Conservation (phyloP, 2,329 filamentous ascomycete species). For the Aureobasidium sp. region DNA sequence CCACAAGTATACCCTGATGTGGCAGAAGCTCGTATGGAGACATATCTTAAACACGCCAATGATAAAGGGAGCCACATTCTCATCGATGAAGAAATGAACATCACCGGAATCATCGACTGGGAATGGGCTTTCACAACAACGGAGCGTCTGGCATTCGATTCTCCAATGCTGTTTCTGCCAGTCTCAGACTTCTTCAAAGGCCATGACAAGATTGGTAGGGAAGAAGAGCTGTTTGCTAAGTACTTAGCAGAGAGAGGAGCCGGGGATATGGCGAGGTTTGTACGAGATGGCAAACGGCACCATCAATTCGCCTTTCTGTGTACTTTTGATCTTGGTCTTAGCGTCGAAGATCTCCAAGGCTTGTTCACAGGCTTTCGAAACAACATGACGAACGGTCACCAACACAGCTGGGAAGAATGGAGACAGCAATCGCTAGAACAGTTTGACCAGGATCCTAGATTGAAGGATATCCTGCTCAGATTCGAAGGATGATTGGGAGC, state of each 20-base stretch:
- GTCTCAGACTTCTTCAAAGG: not conserved
- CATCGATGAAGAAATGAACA: not conserved
- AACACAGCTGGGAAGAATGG: not conserved
- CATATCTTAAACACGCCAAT: not conserved
- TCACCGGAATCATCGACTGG: not conserved
- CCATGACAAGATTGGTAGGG: not conserved
- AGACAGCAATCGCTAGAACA: not conserved
- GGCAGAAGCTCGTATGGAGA: too few relatives aligned
- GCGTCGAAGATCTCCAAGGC: not conserved
- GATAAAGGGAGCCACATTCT: not conserved
- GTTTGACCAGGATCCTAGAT: not conserved
- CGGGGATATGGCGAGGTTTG: not conserved
- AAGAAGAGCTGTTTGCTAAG: not conserved
- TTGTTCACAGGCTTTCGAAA: not conserved
- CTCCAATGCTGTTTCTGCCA: not conserved
- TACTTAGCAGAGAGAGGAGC: not conserved
- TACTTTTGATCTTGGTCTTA: not conserved
- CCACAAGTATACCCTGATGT: not conserved
- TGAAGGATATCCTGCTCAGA: not conserved
- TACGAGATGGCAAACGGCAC: not conserved
- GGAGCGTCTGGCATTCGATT: not conserved
- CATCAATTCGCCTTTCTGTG: not conserved
- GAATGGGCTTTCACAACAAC: not conserved
- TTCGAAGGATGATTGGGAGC: too few relatives aligned
- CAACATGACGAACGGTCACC: not conserved